Conservation (phyloP, 192 early-diverging fungal genomes). For the Podila verticillata region DNA sequence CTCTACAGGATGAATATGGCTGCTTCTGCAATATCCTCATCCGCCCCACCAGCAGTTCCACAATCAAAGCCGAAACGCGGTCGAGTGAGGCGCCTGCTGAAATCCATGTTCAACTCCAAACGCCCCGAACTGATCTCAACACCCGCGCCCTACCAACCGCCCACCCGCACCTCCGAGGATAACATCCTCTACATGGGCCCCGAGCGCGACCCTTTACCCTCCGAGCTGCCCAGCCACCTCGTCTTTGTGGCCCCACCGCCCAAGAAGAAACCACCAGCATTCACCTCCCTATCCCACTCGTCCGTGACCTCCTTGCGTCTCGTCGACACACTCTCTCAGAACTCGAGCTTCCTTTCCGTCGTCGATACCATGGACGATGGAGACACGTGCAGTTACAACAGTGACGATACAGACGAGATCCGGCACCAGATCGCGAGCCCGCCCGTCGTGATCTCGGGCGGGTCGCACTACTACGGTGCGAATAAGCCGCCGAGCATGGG, state of each 20-base stretch:
- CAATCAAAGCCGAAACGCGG: not conserved
- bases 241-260: not conserved
- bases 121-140: not conserved
- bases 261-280: not conserved
- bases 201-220: conserved; percentile 21
- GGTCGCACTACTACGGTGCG: not conserved
- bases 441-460: not conserved
- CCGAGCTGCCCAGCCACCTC: conserved; percentile 21
- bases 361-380: not conserved
- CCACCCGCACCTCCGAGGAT: conserved; percentile 10
- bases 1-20: not conserved
- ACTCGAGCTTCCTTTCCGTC: not conserved
- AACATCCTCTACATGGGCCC: conserved; percentile 28
- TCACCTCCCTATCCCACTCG: not conserved
- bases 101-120: not conserved
- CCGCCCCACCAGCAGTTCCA: not conserved
- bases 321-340: not conserved
- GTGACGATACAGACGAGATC: not conserved
- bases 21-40: not conserved
- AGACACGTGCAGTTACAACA: not conserved
- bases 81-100: not conserved
- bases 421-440: not conserved
- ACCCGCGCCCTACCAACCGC: not conserved
- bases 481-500: not conserved
- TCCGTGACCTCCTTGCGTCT: too few species aligned